Base-by-base conservation (phyloP, 148 eudicot genomes). In the Nepenthes mirabilis region DNA sequence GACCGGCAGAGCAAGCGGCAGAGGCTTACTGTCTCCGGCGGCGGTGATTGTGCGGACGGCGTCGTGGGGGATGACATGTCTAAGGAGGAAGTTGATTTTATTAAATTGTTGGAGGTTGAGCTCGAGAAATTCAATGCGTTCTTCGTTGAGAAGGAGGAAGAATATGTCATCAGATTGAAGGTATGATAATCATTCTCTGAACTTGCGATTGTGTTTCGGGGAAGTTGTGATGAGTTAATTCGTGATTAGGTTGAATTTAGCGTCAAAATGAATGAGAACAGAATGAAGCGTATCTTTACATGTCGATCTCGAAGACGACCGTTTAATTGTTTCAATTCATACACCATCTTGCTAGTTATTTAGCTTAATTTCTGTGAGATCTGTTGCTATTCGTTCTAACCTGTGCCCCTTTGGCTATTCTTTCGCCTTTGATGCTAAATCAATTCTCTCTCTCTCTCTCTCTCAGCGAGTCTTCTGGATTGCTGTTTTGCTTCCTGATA, bases 111-210 rank as follows among this genome's bases (percentile, higher is more conserved):
- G 65, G 97, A 94, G 71, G 84, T 64, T 61, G 99, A 94, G 66
- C 75, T 94, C 6, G 91, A 89, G 70, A 94, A 94, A 71, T 89
- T 94, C 65, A 94, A 94, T 57, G 37, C 71, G 1, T 93, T 93
- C 62, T 93, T 88, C 65, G 85, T 83, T 53, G 99, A 93, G 73
- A 72, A 94, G 65, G 99, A 94, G 68, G 99, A 94, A 60, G 99
- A 94, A 57, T 94, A 86, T 59, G 84, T 94, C 68, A 94, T 94
- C 66, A 70, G 81, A 79, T 70, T 94, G 43, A 89, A 94, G 96
- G 99, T 94, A 71, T 3, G 6, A 6, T 12, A 53, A 1, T 14
- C 35, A 11, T 8, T 36, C 34, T 33, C 58, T 55, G 32, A 9
- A 32, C 55, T 8, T 55, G 5, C 4, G 11, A 55, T 2, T 8